Evolutionary conservation across 2,329 filamentous ascomycete species (phyloP).

Genomic region (Achaetomium macrosporum): DNA sequence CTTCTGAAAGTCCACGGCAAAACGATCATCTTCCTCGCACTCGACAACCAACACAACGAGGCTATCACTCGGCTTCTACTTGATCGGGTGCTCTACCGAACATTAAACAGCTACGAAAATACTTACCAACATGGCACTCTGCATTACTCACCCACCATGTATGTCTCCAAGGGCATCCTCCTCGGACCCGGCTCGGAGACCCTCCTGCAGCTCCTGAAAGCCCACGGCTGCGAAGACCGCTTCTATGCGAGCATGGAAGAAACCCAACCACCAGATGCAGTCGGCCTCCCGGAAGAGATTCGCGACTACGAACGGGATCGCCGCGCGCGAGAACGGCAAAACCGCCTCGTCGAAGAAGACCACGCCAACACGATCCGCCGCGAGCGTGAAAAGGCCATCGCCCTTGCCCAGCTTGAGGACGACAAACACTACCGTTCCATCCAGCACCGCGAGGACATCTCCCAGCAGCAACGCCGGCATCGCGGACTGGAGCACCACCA

Average conservation of each 20-base stretch:
- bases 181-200: conserved; percentile 14
- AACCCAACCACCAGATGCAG: conserved; percentile 20
- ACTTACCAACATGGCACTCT: conserved; percentile 24
- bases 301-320: conserved; percentile 20
- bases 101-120: conserved; percentile 27
- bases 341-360: conserved; percentile 15
- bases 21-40: conserved; percentile 28
- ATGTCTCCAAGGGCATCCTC: conserved; percentile 24
- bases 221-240: conserved; percentile 21
- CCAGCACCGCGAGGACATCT: conserved; percentile 16
- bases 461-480: conserved; percentile 16
- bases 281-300: conserved; percentile 24
- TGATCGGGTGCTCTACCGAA: conserved; percentile 23
- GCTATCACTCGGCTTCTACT: conserved; percentile 25
- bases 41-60: conserved; percentile 27
- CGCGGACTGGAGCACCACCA: conserved; percentile 19
- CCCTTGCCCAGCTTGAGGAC: conserved; percentile 13
- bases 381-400: conserved; percentile 18
- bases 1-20: conserved; percentile 27
- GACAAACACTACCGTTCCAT: conserved; percentile 12
- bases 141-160: conserved; percentile 30
- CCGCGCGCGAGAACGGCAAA: conserved; percentile 17
- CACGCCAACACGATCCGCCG: conserved; percentile 16
- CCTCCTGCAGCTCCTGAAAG: conserved; percentile 18
- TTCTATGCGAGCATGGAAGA: conserved; percentile 24